A percentile compares a stretch with the other conserved stretches of the same genome.
phyloP scores from a whole-genome alignment of 345 rosid genomes.

The Gynandropsis gynandra region DNA sequence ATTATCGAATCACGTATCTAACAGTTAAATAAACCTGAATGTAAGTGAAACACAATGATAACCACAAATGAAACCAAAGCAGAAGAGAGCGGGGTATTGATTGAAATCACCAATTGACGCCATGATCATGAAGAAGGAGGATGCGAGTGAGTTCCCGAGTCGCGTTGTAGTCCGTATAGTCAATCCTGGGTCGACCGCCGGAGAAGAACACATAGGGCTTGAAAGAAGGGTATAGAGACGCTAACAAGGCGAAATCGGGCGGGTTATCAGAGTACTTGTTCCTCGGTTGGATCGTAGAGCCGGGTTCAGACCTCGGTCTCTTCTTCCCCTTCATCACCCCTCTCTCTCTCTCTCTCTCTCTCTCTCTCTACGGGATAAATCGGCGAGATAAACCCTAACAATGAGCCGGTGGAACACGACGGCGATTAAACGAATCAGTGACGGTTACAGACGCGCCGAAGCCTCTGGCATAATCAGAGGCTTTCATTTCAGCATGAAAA shows the following conservation, averaged over 20 bases:
- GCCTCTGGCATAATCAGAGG: too few relatives aligned
- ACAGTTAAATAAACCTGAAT: too few relatives aligned
- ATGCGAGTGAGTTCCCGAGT: slow-evolving; percentile 79
- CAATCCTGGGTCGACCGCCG: slow-evolving; percentile 56
- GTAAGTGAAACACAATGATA: background rate
- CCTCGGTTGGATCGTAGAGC: slow-evolving; percentile 49
- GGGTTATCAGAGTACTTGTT: slow-evolving; percentile 71
- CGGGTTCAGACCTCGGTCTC: slow-evolving; percentile 42
- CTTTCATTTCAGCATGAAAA: too few relatives aligned
- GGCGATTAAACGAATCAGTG: too few relatives aligned
- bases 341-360: background rate
- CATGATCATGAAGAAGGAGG: slow-evolving; percentile 71
- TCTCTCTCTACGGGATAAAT: too few relatives aligned
- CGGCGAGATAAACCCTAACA: background rate
- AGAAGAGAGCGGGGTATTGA: background rate
- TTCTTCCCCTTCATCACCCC: slow-evolving; percentile 42
- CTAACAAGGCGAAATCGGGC: slow-evolving; percentile 65
- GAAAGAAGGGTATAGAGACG: slow-evolving; percentile 71
- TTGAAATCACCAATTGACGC: slow-evolving; percentile 42
- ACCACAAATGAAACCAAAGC: background rate
- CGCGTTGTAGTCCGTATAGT: slow-evolving; percentile 88
- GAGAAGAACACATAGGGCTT: slow-evolving; percentile 56
- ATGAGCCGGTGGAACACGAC: too few relatives aligned
- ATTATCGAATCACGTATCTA: too few relatives aligned
- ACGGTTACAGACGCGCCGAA: too few relatives aligned